Base-by-base conservation (phyloP, 2,329 filamentous ascomycete species). In the Cordyceps sp. region DNA sequence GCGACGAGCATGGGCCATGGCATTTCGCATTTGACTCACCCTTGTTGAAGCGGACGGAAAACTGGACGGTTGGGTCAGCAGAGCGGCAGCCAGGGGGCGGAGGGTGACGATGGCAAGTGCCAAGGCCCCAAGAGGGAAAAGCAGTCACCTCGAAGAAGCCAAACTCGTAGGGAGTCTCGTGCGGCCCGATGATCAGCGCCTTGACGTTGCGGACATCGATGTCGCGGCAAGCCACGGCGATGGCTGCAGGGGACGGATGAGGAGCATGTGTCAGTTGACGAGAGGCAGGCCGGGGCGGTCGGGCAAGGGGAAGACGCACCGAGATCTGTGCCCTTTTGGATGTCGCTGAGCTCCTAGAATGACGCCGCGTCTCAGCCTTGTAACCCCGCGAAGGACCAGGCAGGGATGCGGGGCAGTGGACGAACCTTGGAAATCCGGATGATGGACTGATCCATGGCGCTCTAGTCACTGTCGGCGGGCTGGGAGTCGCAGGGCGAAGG, bases 121-220 rank as follows among this genome's bases (percentile, higher is more conserved):
- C 9, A 13, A 13, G 12, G 4, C 7, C 15, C 16, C 2, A 10
- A 25, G 13, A n/a, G n/a, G n/a, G 12, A n/a, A 10, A 15, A 19
- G 43, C 33, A 50, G 64, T 37, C 53, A 90, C 85, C 67, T 96
- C 85, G 49, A 93, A 96, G 58, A 94, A 94, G 4, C 90, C 90
- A 49, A 92, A 94, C 54, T 94, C 86, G 54, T 98, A 98, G 0
- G 88, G 86, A 1, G 86, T 93, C 44, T 90, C 86, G 41, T 88
- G 84, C 17, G 90, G 88, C 1, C 90, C 90, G 42, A 96, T 73
- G 45, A 96, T 88, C 40, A 96, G 56, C 30, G 86, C 84, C 49
- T 75, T 79, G 31, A 96, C 78, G 50, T 83, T 79, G 34, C 86
- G 79, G 37, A 96, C 82, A 53, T 98, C 85, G 43, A 75, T 68